Base-by-base conservation (phyloP, 306 rosid species). In the Medicago lupulina region DNA sequence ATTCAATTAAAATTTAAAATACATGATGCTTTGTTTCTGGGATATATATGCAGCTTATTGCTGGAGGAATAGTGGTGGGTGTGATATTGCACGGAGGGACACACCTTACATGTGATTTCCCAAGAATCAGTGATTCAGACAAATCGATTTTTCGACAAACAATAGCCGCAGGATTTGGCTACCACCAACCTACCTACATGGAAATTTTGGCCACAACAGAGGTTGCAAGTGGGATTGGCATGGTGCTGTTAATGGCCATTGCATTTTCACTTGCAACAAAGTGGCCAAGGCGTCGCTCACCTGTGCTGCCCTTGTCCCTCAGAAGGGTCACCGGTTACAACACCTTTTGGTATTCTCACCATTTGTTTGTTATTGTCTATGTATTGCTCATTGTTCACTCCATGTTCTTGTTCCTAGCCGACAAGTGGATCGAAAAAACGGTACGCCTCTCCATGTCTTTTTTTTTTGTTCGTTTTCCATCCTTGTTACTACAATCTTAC, bases 271-370 rank as follows among this genome's bases (percentile, higher is more conserved):
- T 93, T 0, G 97, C 98, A 71, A 91, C 92, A 1, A 89, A 83
- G 88, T 89, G 97, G 98, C 95, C 97, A 9, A 86, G 96, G 67
- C 96, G 96, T 60, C 85, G 83, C 5, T 85, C 88, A 2, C 63
- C 87, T 2, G 78, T 51, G 70, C 71, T 93, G 28, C 97, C 98
- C 0, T 75, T 84, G 82, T 83, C 93, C 17, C 75, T 93, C 18
- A 57, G 85, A 73, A 82, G 73, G 25, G 89, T 91, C 85, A 93
- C 91, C 0, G 98, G 98, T 16, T 91, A 89, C 61, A 88, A 93
- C 79, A 80, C 97, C 63, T 93, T 93, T 80, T 93, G 98, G 96
- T 91, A 91, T 76, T 93, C 97, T 0, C 98, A 93, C 85, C 98
- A 93, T 67, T 82, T 91, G 93, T 91, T 93, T 89, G 82, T 91